Conservation (phyloP, 2,329 filamentous ascomycete species). For the Aspergillus vadensis region DNA sequence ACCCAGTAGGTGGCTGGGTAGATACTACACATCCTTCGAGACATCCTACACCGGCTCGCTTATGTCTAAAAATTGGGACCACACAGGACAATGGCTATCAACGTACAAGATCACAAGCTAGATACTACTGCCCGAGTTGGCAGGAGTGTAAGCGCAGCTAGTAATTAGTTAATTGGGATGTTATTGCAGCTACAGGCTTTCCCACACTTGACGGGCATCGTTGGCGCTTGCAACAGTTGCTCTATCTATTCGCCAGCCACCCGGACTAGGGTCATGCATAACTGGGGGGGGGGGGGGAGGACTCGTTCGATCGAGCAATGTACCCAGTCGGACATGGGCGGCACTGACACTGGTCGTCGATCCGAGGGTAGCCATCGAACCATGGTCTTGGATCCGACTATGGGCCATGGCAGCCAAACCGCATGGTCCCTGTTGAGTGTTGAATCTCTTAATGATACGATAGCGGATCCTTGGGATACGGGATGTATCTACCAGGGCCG, state of each 20-base stretch:
- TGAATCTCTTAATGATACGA: background rate
- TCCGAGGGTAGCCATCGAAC: constrained; percentile 2
- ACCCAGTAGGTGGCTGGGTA: background rate
- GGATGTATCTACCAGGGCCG: constrained; percentile 1
- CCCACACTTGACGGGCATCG: background rate
- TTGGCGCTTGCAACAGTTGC: background rate
- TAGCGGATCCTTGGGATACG: background rate
- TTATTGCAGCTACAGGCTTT: background rate
- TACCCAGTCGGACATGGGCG: background rate
- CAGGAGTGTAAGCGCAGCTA: background rate
- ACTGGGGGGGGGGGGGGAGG: background rate
- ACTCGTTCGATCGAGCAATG: background rate
- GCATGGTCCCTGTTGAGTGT: background rate
- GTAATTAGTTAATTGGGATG: background rate
- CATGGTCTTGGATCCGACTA: constrained; percentile 3
- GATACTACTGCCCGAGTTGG: background rate
- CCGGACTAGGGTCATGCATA: background rate
- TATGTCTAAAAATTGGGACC: too few species aligned
- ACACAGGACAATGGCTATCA: too few species aligned
- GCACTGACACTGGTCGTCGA: background rate
- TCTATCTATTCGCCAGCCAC: background rate
- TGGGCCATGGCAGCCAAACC: background rate
- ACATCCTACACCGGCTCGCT: background rate
- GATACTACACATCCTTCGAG: background rate
- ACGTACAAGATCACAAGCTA: background rate